These are phyloP conservation scores for Coleophoma cylindrospora DNA, from an alignment of 2,329 filamentous ascomycete species.

Conservation along the genomic window DNA sequence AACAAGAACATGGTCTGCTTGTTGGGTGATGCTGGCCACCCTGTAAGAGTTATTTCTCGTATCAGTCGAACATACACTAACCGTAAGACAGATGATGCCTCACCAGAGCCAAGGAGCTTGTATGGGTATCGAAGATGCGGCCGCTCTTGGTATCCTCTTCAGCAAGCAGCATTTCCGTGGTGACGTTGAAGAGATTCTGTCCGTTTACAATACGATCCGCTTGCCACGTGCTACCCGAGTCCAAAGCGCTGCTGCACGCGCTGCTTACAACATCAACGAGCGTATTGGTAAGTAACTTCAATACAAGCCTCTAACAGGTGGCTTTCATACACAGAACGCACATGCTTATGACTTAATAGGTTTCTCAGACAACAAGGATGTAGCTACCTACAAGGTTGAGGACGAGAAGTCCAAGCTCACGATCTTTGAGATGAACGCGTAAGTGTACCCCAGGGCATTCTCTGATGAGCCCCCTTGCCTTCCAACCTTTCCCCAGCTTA, in stretches of 20 bases:
- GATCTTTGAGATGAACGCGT: slow-evolving; percentile 65
- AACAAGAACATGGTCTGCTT: slow-evolving; percentile 47
- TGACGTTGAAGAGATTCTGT: slow-evolving; percentile 38
- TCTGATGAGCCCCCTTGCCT: not conserved
- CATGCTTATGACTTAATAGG: slow-evolving; percentile 53
- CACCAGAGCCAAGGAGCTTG: slow-evolving; percentile 50
- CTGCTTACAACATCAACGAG: slow-evolving; percentile 55
- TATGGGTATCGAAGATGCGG: slow-evolving; percentile 38
- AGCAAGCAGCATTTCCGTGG: slow-evolving; percentile 30
- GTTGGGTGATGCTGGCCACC: slow-evolving; percentile 63
- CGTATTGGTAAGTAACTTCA: slow-evolving; percentile 33
- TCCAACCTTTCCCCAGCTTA: not conserved
- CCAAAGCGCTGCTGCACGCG: slow-evolving; percentile 49
- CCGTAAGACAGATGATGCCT: slow-evolving; percentile 50
- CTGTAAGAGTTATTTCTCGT: slow-evolving; percentile 32
- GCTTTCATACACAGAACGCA: slow-evolving; percentile 62
- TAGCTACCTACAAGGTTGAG: slow-evolving; percentile 53
- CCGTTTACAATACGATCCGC: slow-evolving; percentile 43
- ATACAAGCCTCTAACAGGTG: slow-evolving; percentile 16
- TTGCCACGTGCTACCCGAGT: slow-evolving; percentile 48
- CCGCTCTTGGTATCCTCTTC: slow-evolving; percentile 30
- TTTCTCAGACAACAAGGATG: slow-evolving; percentile 55
- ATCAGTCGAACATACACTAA: not conserved
- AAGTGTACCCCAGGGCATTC: slow-evolving; percentile 24
- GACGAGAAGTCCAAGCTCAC: slow-evolving; percentile 56